Evolutionary conservation across 495 filamentous ascomycete species (phyloP).

Genomic region (Penicillium herquei): DNA sequence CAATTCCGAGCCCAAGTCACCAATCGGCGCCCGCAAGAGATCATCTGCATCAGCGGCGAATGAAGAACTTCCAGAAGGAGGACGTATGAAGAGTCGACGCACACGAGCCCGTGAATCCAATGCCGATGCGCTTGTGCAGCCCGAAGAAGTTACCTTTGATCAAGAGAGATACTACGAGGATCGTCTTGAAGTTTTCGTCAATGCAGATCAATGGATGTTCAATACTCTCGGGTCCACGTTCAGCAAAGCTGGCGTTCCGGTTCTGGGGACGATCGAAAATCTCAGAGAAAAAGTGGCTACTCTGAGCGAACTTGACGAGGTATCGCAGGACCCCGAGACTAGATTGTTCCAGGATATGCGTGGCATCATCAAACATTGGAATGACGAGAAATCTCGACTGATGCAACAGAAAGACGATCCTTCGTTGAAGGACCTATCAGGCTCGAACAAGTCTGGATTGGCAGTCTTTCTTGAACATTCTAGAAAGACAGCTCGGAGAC

Average conservation of each 20-base stretch:
- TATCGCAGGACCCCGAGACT: constrained; percentile 20
- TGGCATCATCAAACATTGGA: constrained; percentile 54
- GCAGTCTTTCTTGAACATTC: constrained; percentile 79
- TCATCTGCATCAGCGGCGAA: constrained; percentile 50
- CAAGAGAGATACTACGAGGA: constrained; percentile 69
- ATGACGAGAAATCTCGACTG: constrained; percentile 56
- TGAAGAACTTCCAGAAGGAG: constrained; percentile 53
- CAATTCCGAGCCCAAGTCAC: constrained; percentile 33
- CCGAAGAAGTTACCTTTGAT: constrained; percentile 59
- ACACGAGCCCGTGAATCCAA: constrained; percentile 76
- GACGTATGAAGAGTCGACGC: constrained; percentile 76
- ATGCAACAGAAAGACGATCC: constrained; percentile 56
- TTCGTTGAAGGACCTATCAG: constrained; percentile 41
- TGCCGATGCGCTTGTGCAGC: constrained; percentile 44
- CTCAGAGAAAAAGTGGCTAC: constrained; percentile 32
- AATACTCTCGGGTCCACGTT: constrained; percentile 64
- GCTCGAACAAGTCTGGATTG: constrained; percentile 57
- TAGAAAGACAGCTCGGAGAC: constrained; percentile 57
- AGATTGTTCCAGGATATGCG: constrained; percentile 53
- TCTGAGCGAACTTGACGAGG: constrained; percentile 17
- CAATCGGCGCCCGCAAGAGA: constrained; percentile 41
- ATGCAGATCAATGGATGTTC: constrained; percentile 76
- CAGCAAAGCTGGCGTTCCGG: constrained; percentile 61
- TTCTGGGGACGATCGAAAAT: constrained; percentile 41
- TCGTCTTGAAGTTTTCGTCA: constrained; percentile 63